Evolutionary conservation across 176 grass and related monocot species (phyloP).

Genomic region (Avena atlantica): DNA sequence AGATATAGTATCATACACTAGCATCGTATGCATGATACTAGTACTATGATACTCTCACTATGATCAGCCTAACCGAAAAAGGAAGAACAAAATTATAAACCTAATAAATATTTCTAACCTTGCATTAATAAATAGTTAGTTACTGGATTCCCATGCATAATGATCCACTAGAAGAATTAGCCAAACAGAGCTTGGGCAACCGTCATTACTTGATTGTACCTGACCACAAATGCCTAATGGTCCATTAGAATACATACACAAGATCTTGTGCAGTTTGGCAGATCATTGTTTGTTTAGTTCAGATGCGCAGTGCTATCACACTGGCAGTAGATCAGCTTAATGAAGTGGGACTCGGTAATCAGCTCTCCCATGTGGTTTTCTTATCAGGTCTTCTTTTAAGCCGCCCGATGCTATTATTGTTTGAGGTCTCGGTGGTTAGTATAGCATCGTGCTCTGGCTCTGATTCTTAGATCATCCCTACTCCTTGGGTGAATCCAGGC

Average conservation of each 20-base stretch:
- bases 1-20: too few relatives aligned
- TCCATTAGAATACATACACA: not conserved
- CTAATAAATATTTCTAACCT: too few relatives aligned
- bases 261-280: not conserved
- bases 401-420: not conserved
- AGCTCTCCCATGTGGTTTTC: not conserved
- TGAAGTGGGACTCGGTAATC: not conserved
- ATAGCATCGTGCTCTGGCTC: not conserved
- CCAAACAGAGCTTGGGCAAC: not conserved
- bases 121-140: too few relatives aligned
- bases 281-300: not conserved
- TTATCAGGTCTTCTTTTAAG: conserved; percentile 4
- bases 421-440: not conserved
- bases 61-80: too few relatives aligned
- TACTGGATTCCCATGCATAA: too few relatives aligned
- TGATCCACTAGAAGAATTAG: not conserved
- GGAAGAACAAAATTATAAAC: too few relatives aligned
- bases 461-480: not conserved
- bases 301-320: not conserved
- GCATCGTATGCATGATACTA: too few relatives aligned
- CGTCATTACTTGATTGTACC: not conserved
- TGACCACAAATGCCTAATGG: not conserved
- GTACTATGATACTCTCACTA: too few relatives aligned
- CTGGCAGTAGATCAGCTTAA: not conserved
- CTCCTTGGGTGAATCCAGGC: too few relatives aligned